phyloP scores from a whole-genome alignment of 805 yeast species.

The Candida maesae region DNA sequence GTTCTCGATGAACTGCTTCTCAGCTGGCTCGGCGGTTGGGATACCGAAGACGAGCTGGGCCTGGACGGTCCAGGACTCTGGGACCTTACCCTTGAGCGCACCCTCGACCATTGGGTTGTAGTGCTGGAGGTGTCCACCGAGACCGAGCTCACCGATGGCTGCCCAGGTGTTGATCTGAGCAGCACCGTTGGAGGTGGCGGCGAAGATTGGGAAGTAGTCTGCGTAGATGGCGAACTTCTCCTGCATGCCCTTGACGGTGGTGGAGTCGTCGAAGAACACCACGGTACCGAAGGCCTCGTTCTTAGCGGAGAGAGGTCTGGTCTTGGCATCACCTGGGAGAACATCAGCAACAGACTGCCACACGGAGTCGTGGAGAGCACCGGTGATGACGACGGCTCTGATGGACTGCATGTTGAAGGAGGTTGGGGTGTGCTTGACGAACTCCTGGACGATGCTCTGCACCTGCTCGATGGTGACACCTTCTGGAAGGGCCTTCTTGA shows the following conservation, averaged over 20 bases:
- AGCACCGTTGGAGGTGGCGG: slow-evolving; percentile 45
- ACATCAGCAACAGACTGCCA: slow-evolving; percentile 42
- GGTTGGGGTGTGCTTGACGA: slow-evolving; percentile 47
- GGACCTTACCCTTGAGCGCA: slow-evolving; percentile 38
- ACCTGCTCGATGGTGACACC: slow-evolving; percentile 38
- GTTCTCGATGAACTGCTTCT: slow-evolving; percentile 40
- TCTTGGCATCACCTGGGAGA: slow-evolving; percentile 36
- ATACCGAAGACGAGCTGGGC: slow-evolving; percentile 51
- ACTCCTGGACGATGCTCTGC: slow-evolving; percentile 37
- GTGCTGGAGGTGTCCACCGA: slow-evolving; percentile 53
- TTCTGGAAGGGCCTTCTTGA: slow-evolving; percentile 41
- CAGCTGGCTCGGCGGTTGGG: slow-evolving; percentile 34
- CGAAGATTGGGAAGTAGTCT: slow-evolving; percentile 44
- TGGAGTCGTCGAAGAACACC: slow-evolving; percentile 44
- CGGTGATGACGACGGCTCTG: slow-evolving; percentile 46
- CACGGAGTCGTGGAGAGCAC: slow-evolving; percentile 40
- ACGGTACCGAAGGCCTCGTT: slow-evolving; percentile 48
- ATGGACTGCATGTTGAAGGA: slow-evolving; percentile 48
- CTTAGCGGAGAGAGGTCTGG: slow-evolving; percentile 39
- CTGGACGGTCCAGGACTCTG: slow-evolving; percentile 41
- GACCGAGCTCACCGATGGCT: slow-evolving; percentile 39
- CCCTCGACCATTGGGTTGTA: slow-evolving; percentile 43
- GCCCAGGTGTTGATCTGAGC: slow-evolving; percentile 51
- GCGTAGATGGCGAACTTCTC: slow-evolving; percentile 40
- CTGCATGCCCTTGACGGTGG: slow-evolving; percentile 37